Percentiles rank a stretch among this genome's conserved stretches.
Evolutionary conservation across 1,284 basidiomycete genomes (phyloP).

Genomic region (Vanrija sp.): DNA sequence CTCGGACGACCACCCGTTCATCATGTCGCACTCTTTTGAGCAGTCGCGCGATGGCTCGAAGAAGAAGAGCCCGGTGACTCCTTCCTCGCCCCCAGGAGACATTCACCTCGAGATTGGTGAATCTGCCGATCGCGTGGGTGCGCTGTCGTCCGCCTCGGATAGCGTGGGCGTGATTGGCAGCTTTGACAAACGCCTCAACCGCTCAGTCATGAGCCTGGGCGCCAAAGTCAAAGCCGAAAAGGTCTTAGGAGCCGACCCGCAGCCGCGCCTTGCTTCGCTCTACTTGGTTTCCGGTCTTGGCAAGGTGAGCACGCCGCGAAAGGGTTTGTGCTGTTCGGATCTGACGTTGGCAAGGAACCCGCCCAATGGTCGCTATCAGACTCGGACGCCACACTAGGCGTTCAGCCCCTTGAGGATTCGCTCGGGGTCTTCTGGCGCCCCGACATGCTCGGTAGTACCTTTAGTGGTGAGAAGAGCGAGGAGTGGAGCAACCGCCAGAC

Average conservation of each 20-base stretch:
- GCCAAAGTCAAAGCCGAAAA: constrained; percentile 32
- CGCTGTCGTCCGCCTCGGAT: not conserved
- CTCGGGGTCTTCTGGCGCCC: constrained; percentile 91
- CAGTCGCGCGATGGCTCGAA: not conserved
- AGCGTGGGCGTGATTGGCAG: constrained; percentile 15
- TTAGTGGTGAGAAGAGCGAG: constrained; percentile 60
- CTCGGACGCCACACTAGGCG: constrained; percentile 74
- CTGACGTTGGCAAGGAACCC: constrained; percentile 22
- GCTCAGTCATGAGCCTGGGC: constrained; percentile 15
- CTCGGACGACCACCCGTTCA: too few relatives aligned
- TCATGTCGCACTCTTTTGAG: too few relatives aligned
- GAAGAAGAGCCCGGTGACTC: not conserved
- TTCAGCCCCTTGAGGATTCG: constrained; percentile 80
- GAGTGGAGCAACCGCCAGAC: constrained; percentile 16
- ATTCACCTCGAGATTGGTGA: constrained; percentile 4
- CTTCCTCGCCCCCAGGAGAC: not conserved
- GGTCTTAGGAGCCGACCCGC: constrained; percentile 29
- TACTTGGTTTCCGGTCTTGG: constrained; percentile 54
- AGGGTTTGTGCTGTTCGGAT: not conserved
- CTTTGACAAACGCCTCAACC: constrained; percentile 18
- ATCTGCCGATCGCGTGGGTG: constrained; percentile 10
- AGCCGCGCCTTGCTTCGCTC: constrained; percentile 48
- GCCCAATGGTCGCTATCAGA: constrained; percentile 82
- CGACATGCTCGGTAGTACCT: constrained; percentile 83
- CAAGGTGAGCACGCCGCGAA: constrained; percentile 38